Evolutionary conservation across 306 rosid genomes (phyloP).

Genomic region (Medicago ruthenica): DNA sequence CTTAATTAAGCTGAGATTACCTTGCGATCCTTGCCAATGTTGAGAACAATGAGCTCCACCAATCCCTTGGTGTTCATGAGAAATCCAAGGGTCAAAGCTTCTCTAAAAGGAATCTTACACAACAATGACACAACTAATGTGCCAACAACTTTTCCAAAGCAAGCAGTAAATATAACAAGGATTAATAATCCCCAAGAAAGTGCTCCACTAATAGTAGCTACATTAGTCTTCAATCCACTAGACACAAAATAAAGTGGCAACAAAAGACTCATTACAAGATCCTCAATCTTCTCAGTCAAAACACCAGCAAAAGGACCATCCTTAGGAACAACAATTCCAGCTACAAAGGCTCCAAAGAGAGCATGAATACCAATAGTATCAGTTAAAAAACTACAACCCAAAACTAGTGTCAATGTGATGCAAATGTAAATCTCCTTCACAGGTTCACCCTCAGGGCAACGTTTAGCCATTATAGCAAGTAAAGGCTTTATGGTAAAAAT

Average conservation of each 20-base stretch:
- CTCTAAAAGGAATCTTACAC: conserved; percentile 63
- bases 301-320: conserved; percentile 55
- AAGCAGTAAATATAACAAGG: conserved; percentile 67
- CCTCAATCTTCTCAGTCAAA: conserved; percentile 50
- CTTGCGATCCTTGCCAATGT: conserved; percentile 81
- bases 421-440: conserved; percentile 50
- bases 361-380: conserved; percentile 54
- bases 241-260: conserved; percentile 56
- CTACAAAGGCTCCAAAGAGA: conserved; percentile 51
- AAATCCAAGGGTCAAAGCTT: conserved; percentile 68
- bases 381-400: conserved; percentile 49
- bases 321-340: conserved; percentile 61
- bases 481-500: conserved; percentile 48
- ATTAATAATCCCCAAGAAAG: conserved; percentile 60
- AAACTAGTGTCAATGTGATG: conserved; percentile 41
- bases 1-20: conserved; percentile 29
- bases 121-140: conserved; percentile 50
- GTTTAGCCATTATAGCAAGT: conserved; percentile 45
- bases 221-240: conserved; percentile 66
- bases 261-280: conserved; percentile 48
- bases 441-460: conserved; percentile 45
- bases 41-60: conserved; percentile 84
- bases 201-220: conserved; percentile 68
- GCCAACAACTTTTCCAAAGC: conserved; percentile 73
- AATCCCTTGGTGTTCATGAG: conserved; percentile 84